Evolutionary conservation across 1,284 basidiomycete genomes (phyloP).

Genomic region (Naganishia cerealis): DNA sequence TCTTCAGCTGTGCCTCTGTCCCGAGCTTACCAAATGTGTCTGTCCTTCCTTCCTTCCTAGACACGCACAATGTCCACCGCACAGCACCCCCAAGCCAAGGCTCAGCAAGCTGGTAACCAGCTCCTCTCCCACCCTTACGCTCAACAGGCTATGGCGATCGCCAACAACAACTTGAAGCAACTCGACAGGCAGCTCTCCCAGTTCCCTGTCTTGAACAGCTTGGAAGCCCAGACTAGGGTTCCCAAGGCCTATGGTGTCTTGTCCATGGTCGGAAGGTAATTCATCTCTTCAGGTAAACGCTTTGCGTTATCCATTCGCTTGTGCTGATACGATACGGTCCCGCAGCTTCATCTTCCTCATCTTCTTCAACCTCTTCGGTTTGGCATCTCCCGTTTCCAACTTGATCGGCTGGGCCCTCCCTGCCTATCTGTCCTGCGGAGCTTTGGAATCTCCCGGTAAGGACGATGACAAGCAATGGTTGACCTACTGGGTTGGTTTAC

Average conservation of each 20-base stretch:
- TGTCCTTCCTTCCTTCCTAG: background rate
- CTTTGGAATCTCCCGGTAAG: slow-evolving; percentile 54
- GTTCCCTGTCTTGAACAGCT: slow-evolving; percentile 77
- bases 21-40: background rate
- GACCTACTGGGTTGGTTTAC: slow-evolving; percentile 52
- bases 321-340: background rate
- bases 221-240: slow-evolving; percentile 86
- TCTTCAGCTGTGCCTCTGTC: background rate
- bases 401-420: slow-evolving; percentile 56
- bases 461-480: slow-evolving; percentile 58
- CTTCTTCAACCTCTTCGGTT: slow-evolving; percentile 57
- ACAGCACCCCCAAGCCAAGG: slow-evolving; percentile 30
- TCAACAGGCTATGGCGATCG: slow-evolving; percentile 74
- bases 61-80: slow-evolving; percentile 28
- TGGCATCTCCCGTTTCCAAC: slow-evolving; percentile 54
- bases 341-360: slow-evolving; percentile 48
- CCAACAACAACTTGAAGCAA: slow-evolving; percentile 71
- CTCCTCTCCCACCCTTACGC: slow-evolving; percentile 73
- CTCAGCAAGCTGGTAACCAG: slow-evolving; percentile 58
- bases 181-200: slow-evolving; percentile 94
- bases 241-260: slow-evolving; percentile 90
- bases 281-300: slow-evolving; percentile 17
- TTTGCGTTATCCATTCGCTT: background rate
- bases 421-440: slow-evolving; percentile 55
- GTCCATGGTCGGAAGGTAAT: slow-evolving; percentile 64